A percentile compares a stretch with the other conserved stretches of the same genome.
Conservation (phyloP, 2,329 filamentous ascomycete species). For the Pseudogymnoascus sp. region DNA sequence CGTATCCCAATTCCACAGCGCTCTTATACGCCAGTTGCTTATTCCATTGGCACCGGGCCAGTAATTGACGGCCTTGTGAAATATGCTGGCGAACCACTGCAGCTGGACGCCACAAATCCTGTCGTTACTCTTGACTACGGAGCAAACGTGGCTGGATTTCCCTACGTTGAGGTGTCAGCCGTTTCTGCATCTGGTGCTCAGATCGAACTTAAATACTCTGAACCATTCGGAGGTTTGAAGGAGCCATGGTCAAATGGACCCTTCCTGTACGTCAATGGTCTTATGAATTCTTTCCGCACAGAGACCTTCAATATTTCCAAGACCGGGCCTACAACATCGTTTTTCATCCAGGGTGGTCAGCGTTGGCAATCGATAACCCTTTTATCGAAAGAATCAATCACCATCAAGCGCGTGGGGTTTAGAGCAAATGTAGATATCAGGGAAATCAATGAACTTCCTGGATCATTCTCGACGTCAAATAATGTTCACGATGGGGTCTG, state of each 20-base stretch:
- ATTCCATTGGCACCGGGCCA: constrained; percentile 1
- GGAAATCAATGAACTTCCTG: constrained; percentile 24
- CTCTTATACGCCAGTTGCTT: background rate
- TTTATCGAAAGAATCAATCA: constrained; percentile 29
- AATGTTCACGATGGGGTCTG: constrained; percentile 30
- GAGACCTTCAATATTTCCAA: constrained; percentile 34
- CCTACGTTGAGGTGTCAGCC: constrained; percentile 27
- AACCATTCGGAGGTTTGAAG: constrained; percentile 27
- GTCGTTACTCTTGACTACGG: constrained; percentile 28
- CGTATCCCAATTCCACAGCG: background rate
- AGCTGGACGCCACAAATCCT: constrained; percentile 8
- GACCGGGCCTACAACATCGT: constrained; percentile 25
- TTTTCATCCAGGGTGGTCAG: constrained; percentile 35
- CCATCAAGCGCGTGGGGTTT: constrained; percentile 29
- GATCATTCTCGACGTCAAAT: constrained; percentile 27
- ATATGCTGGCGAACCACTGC: background rate
- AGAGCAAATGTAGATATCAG: constrained; percentile 24
- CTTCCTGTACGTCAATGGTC: constrained; percentile 21
- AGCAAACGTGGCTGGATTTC: constrained; percentile 29
- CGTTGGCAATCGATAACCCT: constrained; percentile 34
- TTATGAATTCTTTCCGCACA: constrained; percentile 31
- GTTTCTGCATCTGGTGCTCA: constrained; percentile 24
- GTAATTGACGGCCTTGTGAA: background rate
- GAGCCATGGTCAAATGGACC: constrained; percentile 29
- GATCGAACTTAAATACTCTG: constrained; percentile 32